These are phyloP conservation scores for Gautieria morchelliformis DNA, from an alignment of 768 basidiomycete genomes.

Conservation along the genomic window DNA sequence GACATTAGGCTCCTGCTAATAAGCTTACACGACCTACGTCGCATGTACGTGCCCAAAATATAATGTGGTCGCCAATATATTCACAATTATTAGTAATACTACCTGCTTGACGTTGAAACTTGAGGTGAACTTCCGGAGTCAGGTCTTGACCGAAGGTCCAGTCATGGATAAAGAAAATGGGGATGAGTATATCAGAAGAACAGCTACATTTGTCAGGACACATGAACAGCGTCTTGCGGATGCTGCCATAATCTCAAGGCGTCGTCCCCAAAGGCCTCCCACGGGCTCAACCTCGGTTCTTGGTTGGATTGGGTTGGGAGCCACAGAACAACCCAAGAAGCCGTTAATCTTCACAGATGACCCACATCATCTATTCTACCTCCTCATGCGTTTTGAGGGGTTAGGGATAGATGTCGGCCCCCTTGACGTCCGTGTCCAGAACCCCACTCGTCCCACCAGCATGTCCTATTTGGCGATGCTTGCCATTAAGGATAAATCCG, in stretches of 20 bases:
- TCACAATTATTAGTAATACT: neutral
- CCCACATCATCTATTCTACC: slow-evolving; percentile 79
- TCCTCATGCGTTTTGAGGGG: slow-evolving; percentile 79
- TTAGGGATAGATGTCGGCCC: slow-evolving; percentile 68
- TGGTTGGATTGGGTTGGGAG: slow-evolving; percentile 13
- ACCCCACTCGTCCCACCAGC: slow-evolving; percentile 38
- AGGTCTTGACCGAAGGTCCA: neutral
- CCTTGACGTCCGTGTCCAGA: slow-evolving; percentile 67
- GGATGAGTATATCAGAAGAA: slow-evolving; percentile 65
- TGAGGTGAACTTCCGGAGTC: neutral
- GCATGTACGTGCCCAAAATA: neutral
- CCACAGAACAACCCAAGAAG: slow-evolving; percentile 29
- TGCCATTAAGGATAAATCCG: slow-evolving; percentile 44
- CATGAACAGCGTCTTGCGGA: slow-evolving; percentile 70
- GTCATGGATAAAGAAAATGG: slow-evolving; percentile 49
- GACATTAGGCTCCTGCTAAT: neutral
- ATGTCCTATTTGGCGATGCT: slow-evolving; percentile 1
- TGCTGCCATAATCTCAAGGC: slow-evolving; percentile 41
- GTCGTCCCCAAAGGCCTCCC: slow-evolving; percentile 29
- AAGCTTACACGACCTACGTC: neutral
- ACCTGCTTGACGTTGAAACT: neutral
- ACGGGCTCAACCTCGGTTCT: slow-evolving; percentile 1
- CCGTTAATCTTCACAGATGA: slow-evolving; percentile 64
- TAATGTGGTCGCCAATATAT: neutral
- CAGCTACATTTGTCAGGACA: slow-evolving; percentile 59